Evolutionary conservation across 495 filamentous ascomycete species (phyloP), one percentile per base, ranked within the genome.

Genomic region (Margaritispora aquatica): DNA sequence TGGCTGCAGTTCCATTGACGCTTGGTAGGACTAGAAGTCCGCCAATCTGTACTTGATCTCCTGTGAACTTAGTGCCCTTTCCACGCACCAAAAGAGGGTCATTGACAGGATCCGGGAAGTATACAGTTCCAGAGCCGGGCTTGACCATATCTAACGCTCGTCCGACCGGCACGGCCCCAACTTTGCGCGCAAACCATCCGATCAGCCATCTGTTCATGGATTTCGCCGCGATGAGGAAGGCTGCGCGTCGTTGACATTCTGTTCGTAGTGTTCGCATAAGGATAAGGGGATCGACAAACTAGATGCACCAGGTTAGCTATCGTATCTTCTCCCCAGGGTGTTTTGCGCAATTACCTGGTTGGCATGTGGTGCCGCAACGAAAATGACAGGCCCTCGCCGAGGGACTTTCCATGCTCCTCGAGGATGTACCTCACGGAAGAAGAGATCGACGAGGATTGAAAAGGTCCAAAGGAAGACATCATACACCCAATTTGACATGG

Each of bases 351-450:
- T 51, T 78, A 92, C 90, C 84, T 98, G 94, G 70, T 98, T 98
- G 49, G 94, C 95, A 80, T 98, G 94, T 61, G 94, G 94, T 20
- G 95, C 94, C n/a, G 92, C 93, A 60, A 98, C 94, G 68, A 98
- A 93, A 41, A 98, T 90, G 55, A 98, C 82, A 0, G 94, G 92
- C 1, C 90, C 94, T 62, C 82, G 80, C 59, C 85, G 80, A 34
- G 94, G 94, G 22, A 98, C 87, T 71, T 89, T 90, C 90, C 94
- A 98, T 50, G 90, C 86, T 57, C 91, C 89, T 48, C 94, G 87
- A 8, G 94, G 93, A 68, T 97, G 92, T 2, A 98, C 89, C 74
- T 98, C 94, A 64, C 94, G 85, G 78, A 98, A 98, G 83, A 98
- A 98, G 55, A 96, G 82, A 69, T 97, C 94, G 34, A 91, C 83